These are phyloP conservation scores for Mortierella sp. DNA, from an alignment of 371 early-diverging fungal genomes.

Conservation along the genomic window DNA sequence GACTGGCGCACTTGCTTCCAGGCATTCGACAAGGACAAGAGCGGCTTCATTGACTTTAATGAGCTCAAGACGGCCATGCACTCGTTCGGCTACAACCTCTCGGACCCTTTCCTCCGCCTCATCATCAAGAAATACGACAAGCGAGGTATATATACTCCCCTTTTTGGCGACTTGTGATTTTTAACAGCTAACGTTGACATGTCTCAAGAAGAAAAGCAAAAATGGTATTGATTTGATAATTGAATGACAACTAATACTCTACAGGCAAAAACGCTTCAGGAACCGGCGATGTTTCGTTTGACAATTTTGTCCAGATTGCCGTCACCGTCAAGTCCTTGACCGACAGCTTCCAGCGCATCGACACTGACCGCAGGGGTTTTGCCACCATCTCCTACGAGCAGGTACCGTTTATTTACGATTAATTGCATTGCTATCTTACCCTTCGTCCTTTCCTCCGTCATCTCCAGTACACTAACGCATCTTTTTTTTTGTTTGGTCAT, in stretches of 20 bases:
- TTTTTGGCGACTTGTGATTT: not conserved
- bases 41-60: constrained; percentile 73
- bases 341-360: constrained; percentile 73
- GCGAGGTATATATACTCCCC: constrained; percentile 62
- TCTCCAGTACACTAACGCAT: not conserved
- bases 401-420: constrained; percentile 28
- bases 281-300: constrained; percentile 72
- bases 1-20: constrained; percentile 81
- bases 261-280: constrained; percentile 53
- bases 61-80: constrained; percentile 75
- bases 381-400: constrained; percentile 73
- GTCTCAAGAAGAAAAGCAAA: constrained; percentile 11
- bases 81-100: constrained; percentile 78
- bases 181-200: constrained; percentile 17
- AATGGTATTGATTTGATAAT: not conserved
- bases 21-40: constrained; percentile 73
- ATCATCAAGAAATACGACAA: constrained; percentile 74
- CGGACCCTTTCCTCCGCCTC: constrained; percentile 65
- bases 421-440: not conserved
- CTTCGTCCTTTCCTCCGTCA: not conserved
- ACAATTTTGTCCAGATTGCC: constrained; percentile 79
- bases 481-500: not conserved
- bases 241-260: constrained; percentile 35
- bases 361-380: constrained; percentile 73
- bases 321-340: constrained; percentile 79